Evolutionary conservation across 2,329 filamentous ascomycete species (phyloP).

Genomic region (Aspergillus tanneri): DNA sequence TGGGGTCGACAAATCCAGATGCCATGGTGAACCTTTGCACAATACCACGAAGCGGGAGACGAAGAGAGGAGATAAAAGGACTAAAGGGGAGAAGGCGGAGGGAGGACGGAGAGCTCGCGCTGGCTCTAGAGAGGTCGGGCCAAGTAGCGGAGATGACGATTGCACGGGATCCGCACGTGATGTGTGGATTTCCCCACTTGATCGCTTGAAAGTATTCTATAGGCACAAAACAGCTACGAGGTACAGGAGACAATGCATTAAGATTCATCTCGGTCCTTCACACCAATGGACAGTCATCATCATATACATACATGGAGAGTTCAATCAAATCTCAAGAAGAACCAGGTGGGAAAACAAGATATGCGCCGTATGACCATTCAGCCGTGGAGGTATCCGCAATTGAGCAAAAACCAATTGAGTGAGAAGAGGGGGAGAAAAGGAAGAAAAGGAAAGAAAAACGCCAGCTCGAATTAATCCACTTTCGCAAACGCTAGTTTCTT

Average conservation of each 20-base stretch:
- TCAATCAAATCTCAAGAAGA: not conserved
- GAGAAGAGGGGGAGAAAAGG: not conserved
- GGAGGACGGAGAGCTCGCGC: constrained; percentile 9
- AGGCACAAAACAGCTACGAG: not conserved
- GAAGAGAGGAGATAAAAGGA: not conserved
- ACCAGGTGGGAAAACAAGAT: not conserved
- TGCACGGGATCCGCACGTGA: constrained; percentile 6
- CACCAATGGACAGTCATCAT: not conserved
- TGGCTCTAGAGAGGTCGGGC: constrained; percentile 1
- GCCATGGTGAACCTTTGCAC: constrained; percentile 35
- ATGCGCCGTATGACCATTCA: not conserved
- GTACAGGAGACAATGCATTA: not conserved
- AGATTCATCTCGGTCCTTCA: not conserved
- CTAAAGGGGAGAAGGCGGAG: constrained; percentile 13
- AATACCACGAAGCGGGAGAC: too few species aligned
- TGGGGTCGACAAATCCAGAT: constrained; percentile 44
- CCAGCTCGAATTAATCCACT: constrained; percentile 57
- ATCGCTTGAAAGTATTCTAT: not conserved
- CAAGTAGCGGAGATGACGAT: constrained; percentile 2
- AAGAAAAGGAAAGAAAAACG: not conserved
- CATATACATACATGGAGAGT: not conserved
- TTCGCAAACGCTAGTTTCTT: constrained; percentile 69
- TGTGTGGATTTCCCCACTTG: not conserved
- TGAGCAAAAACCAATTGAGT: not conserved
- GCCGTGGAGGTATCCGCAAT: not conserved